Evolutionary conservation across 345 rosid genomes (phyloP), one percentile per base, ranked within the genome.

Genomic region (Zanthoxylum bungeanum): DNA sequence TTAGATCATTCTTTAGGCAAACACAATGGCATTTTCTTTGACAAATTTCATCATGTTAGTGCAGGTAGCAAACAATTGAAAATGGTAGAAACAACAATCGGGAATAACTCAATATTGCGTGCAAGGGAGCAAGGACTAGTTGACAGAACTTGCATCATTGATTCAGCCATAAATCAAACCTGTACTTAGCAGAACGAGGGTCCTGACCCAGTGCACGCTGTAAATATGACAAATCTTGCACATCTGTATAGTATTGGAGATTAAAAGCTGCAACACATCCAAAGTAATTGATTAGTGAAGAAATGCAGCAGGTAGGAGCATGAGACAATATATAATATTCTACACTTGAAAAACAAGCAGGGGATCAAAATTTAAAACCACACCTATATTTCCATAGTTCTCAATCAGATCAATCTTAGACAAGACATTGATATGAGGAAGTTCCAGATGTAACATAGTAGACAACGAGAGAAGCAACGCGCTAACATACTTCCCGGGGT

Each of bases 361-460:
- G 25, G 33, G 3, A 10, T 25, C 9, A 31, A 50, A 0, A 44
- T 33, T 11, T n/a, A 63, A 3, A 61, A 64, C 22, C 64, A 68
- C 36, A 93, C 97, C 93, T 69, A 96, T 83, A 85, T 84, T 96
- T 78, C 99, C 98, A 51, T 91, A 96, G 87, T 71, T 91, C 78
- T 88, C 98, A 73, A 88, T 85, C 28, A 96, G 85, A 80, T 91
- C 98, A 22, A 93, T 96, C 84, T 96, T 96, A 62, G 97, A 96
- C 71, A 96, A 80, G 76, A 96, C 91, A 78, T 93, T 96, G 77
- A 93, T 42, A 21, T 89, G 97, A 11, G 97, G 98, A 67, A 93
- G 91, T 79, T 93, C 99, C 85, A 96, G 66, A 83, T 93, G 99
- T 78, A 96, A 73, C 98, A 91, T 91, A 66, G 97, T 88, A 30